phyloP scores from a whole-genome alignment of 2,329 filamentous ascomycete species.

The Tricladium varicosporioides region DNA sequence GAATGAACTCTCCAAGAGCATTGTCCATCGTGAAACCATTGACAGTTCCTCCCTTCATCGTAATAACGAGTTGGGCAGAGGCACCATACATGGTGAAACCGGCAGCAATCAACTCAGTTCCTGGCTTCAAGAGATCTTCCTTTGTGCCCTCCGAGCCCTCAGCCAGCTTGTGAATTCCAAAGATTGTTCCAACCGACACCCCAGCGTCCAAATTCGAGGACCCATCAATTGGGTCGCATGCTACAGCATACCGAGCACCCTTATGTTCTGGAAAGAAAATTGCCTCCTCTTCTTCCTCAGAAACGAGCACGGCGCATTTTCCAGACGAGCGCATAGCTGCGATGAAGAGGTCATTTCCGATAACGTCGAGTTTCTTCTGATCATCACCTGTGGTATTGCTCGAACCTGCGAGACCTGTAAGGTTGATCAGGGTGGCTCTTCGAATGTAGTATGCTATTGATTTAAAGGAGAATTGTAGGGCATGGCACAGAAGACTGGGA shows the following conservation, averaged over 20 bases:
- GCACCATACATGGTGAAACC: slow-evolving; percentile 99
- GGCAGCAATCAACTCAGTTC: slow-evolving; percentile 85
- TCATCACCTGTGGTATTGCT: slow-evolving; percentile 96
- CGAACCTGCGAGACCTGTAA: slow-evolving; percentile 90
- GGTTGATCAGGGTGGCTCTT: slow-evolving; percentile 89
- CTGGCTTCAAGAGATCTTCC: slow-evolving; percentile 85
- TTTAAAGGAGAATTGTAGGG: slow-evolving; percentile 99
- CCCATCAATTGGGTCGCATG: slow-evolving; percentile 97
- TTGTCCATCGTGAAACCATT: slow-evolving; percentile 99
- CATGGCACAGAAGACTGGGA: slow-evolving; percentile 85
- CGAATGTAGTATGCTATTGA: slow-evolving; percentile 99
- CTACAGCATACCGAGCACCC: slow-evolving; percentile 86
- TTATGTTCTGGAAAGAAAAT: slow-evolving; percentile 78
- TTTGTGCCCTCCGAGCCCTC: slow-evolving; percentile 72
- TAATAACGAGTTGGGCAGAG: slow-evolving; percentile 92
- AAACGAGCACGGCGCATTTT: slow-evolving; percentile 89
- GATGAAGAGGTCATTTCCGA: slow-evolving; percentile 97
- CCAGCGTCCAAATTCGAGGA: slow-evolving; percentile 97
- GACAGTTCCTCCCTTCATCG: slow-evolving; percentile 87
- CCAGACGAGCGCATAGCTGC: slow-evolving; percentile 91
- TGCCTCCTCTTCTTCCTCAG: slow-evolving; percentile 92
- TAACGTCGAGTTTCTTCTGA: slow-evolving; percentile 99
- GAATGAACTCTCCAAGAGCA: slow-evolving; percentile 95
- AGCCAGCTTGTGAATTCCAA: slow-evolving; percentile 86
- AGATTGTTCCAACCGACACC: slow-evolving; percentile 97